Conservation (phyloP, 2,329 filamentous ascomycete genomes). For the Exserohilum rostratum region DNA sequence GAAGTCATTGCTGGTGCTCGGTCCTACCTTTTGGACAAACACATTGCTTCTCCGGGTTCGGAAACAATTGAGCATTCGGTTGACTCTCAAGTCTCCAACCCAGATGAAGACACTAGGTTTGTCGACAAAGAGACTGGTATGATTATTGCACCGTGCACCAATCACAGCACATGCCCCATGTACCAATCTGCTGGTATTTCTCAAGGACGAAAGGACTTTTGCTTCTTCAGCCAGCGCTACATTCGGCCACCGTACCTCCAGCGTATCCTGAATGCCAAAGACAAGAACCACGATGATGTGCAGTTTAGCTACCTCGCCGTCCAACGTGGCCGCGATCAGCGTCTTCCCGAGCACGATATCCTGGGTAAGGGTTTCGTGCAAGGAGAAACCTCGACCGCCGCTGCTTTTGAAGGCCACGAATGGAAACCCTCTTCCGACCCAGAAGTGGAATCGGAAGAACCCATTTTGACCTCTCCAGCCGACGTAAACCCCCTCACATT, state of each 20-base stretch:
- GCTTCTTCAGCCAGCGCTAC: constrained; percentile 88
- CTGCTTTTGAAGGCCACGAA: constrained; percentile 75
- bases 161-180: constrained; percentile 87
- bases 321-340: constrained; percentile 72
- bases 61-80: constrained; percentile 47
- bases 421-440: constrained; percentile 21
- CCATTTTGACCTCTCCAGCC: constrained; percentile 40
- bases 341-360: constrained; percentile 46
- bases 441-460: constrained; percentile 25
- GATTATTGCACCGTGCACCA: constrained; percentile 77
- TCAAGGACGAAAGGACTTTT: constrained; percentile 83
- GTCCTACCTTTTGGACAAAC: constrained; percentile 75
- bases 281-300: constrained; percentile 86
- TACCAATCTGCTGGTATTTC: constrained; percentile 74
- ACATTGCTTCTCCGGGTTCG: constrained; percentile 69
- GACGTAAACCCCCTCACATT: constrained; percentile 65
- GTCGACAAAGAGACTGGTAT: constrained; percentile 62
- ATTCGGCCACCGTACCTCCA: constrained; percentile 84
- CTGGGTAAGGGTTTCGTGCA: constrained; percentile 51
- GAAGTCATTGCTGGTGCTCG: constrained; percentile 88
- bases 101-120: constrained; percentile 41
- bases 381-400: constrained; percentile 63
- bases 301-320: constrained; percentile 89
- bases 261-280: constrained; percentile 69
- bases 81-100: constrained; percentile 52